phyloP scores from a whole-genome alignment of 2,329 filamentous ascomycete genomes.

The Trichoderma sp. region DNA sequence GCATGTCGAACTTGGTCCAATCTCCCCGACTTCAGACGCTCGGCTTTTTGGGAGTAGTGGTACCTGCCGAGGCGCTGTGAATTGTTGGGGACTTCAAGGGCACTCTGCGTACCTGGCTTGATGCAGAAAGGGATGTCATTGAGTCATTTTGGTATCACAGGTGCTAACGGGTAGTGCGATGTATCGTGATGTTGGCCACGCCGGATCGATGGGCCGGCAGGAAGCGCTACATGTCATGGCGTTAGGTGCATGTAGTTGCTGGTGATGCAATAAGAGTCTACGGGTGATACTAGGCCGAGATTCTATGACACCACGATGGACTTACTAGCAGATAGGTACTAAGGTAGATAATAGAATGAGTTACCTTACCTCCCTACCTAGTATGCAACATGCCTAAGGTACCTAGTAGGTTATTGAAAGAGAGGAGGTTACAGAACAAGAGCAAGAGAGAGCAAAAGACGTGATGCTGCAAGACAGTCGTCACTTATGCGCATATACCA shows the following conservation, averaged over 20 bases:
- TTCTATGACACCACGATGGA: no score
- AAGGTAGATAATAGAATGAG: no score
- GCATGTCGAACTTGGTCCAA: background rate
- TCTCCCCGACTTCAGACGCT: background rate
- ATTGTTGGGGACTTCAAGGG: background rate
- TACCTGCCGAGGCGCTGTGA: background rate
- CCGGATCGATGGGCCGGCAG: background rate
- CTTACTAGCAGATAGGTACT: no score
- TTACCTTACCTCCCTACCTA: no score
- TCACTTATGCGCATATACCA: no score
- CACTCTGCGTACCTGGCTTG: background rate
- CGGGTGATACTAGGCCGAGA: no score
- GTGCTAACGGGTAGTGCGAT: slow-evolving; percentile 6
- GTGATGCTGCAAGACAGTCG: no score
- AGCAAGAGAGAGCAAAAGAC: no score
- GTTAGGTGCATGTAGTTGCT: background rate
- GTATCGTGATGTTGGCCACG: background rate
- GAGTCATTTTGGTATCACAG: slow-evolving; percentile 4
- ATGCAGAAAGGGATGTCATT: background rate
- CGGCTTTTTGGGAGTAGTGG: background rate
- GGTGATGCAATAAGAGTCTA: no score
- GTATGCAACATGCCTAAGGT: no score
- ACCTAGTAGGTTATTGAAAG: no score
- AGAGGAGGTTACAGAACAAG: no score
- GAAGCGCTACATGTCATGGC: background rate